Evolutionary conservation across 169 alveolate genomes (phyloP).

Genomic region (Plasmodium cynomolgi): DNA sequence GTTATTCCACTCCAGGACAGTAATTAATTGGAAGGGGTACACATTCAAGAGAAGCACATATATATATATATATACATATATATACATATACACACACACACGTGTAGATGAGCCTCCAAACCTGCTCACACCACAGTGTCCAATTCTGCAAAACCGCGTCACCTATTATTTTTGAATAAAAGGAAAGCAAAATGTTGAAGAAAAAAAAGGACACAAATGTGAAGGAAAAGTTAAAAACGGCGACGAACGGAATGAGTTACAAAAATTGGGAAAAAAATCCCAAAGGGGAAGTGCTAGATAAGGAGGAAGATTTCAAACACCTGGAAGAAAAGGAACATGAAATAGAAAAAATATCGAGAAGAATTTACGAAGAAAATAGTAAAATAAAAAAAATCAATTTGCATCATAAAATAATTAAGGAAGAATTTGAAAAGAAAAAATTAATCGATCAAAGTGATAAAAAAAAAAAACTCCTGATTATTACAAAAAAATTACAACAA

Average conservation of each 20-base stretch:
- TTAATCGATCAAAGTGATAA: conserved; percentile 55
- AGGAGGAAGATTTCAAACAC: conserved; percentile 30
- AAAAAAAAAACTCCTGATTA: conserved; percentile 62
- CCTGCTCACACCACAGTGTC: neutral
- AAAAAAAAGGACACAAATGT: conserved; percentile 40
- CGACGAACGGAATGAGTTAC: conserved; percentile 1
- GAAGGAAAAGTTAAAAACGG: conserved; percentile 33
- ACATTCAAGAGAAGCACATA: neutral
- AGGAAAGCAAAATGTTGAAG: conserved; percentile 13
- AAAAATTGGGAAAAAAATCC: neutral
- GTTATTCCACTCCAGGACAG: neutral
- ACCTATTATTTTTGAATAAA: neutral
- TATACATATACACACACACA: neutral
- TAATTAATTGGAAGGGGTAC: neutral
- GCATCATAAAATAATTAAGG: conserved; percentile 65
- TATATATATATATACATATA: neutral
- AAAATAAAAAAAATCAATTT: conserved; percentile 69
- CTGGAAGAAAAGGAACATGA: conserved; percentile 61
- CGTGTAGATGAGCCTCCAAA: neutral
- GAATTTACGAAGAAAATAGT: conserved; percentile 73
- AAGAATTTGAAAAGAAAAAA: conserved; percentile 62
- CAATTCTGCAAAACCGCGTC: neutral
- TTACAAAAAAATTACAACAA: conserved; percentile 43
- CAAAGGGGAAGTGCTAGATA: neutral
- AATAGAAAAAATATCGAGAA: conserved; percentile 60